A percentile compares a stretch with the other conserved stretches of the same genome.
phyloP scores from a whole-genome alignment of 306 rosid genomes.

The Lathyrus tuberosus region DNA sequence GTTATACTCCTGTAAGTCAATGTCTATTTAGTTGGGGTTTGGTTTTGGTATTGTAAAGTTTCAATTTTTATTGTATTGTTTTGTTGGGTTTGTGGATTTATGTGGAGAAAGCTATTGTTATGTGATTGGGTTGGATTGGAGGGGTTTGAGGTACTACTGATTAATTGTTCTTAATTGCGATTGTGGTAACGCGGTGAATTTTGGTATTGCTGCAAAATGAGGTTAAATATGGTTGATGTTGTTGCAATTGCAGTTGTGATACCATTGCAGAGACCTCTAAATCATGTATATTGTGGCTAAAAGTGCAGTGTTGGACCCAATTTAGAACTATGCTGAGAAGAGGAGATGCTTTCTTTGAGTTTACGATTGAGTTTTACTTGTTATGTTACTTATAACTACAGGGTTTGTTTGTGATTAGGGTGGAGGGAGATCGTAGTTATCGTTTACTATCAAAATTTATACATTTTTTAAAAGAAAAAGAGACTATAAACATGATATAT shows the following conservation, averaged over 20 bases:
- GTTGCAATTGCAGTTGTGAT: neutral
- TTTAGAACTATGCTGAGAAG: neutral
- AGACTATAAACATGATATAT: too few species aligned
- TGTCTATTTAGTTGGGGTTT: neutral
- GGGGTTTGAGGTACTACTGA: slow-evolving; percentile 5
- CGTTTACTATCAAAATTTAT: too few species aligned
- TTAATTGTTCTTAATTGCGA: neutral
- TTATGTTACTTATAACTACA: neutral
- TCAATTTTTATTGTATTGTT: slow-evolving; percentile 23
- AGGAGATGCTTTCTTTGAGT: neutral
- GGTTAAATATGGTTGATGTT: neutral
- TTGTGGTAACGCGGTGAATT: neutral
- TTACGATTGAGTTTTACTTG: slow-evolving; percentile 1
- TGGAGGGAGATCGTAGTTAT: too few species aligned
- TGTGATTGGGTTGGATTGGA: neutral
- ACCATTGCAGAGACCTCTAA: neutral
- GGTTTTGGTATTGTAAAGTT: neutral
- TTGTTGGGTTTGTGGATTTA: neutral
- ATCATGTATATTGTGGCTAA: neutral
- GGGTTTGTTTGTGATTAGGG: too few species aligned
- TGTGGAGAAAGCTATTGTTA: neutral
- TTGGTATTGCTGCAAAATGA: neutral
- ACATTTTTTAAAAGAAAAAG: too few species aligned
- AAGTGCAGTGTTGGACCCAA: neutral
- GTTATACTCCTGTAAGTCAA: slow-evolving; percentile 82